These are phyloP conservation scores for Chaetomiaceae sp. DNA, from an alignment of 2,329 filamentous ascomycete genomes.

Conservation along the genomic window DNA sequence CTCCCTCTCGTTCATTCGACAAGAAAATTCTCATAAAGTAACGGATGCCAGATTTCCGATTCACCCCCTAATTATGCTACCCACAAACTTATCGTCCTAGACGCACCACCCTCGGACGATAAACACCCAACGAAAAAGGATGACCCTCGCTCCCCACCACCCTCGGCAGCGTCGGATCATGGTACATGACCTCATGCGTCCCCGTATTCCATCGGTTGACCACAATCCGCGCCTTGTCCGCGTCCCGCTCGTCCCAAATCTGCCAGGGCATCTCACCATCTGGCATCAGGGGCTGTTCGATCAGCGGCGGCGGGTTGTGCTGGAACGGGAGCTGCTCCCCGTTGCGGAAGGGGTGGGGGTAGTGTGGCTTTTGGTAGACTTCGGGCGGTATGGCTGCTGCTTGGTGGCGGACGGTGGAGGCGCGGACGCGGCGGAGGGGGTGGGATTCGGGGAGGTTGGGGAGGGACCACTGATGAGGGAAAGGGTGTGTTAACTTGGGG, in stretches of 20 bases:
- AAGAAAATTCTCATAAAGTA: too few relatives aligned
- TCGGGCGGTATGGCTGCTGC: not conserved
- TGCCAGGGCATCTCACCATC: not conserved
- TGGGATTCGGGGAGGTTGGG: not conserved
- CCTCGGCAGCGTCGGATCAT: not conserved
- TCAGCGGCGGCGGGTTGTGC: not conserved
- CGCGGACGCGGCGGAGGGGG: not conserved
- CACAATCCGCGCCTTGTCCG: not conserved
- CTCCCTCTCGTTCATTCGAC: too few relatives aligned
- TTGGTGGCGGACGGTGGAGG: not conserved
- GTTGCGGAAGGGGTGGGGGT: conserved; percentile 4
- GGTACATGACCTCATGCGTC: not conserved
- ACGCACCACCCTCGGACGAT: too few relatives aligned
- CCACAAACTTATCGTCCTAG: too few relatives aligned
- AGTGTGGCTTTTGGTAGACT: not conserved
- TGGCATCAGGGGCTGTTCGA: conserved; percentile 1
- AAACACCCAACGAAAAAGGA: too few relatives aligned
- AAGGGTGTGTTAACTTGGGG: too few relatives aligned
- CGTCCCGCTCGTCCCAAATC: too few relatives aligned
- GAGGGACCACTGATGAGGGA: not conserved
- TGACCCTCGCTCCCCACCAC: not conserved
- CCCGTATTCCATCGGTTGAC: not conserved
- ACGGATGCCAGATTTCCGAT: too few relatives aligned
- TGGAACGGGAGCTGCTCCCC: not conserved
- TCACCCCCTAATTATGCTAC: too few relatives aligned